Percentiles rank a stretch among this genome's conserved stretches.
Evolutionary conservation across 345 rosid species (phyloP).

Genomic region (Brassica cretica): DNA sequence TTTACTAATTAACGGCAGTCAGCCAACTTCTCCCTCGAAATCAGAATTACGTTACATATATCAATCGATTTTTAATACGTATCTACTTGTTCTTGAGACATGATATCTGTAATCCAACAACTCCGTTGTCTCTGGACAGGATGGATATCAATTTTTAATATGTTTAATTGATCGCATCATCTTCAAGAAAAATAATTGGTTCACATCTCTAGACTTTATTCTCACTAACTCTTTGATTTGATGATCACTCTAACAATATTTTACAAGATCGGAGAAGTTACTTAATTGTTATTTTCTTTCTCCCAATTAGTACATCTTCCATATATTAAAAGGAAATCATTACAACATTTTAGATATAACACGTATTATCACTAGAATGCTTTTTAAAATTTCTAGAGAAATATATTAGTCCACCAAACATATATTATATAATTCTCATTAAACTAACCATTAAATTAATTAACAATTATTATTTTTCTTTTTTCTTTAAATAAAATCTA

Average conservation of each 20-base stretch:
- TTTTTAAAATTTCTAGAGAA: too few species aligned
- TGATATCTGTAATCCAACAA: conserved; percentile 24
- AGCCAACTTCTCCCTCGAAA: conserved; percentile 8
- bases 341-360: too few species aligned
- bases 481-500: too few species aligned
- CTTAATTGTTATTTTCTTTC: not conserved
- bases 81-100: conserved; percentile 24
- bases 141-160: conserved; percentile 1
- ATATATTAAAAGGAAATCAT: too few species aligned
- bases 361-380: too few species aligned
- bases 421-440: too few species aligned
- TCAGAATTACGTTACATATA: conserved; percentile 17
- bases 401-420: too few species aligned
- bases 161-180: conserved; percentile 9
- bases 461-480: too few species aligned
- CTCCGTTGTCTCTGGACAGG: conserved; percentile 34
- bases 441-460: too few species aligned
- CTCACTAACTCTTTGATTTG: conserved; percentile 32
- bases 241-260: conserved; percentile 4
- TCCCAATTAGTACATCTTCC: not conserved
- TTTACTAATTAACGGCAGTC: not conserved
- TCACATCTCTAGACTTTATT: conserved; percentile 23
- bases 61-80: conserved; percentile 1
- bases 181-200: conserved; percentile 13
- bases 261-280: not conserved